Conservation (phyloP, 129 eudicot species). For the Mikania micrantha region DNA sequence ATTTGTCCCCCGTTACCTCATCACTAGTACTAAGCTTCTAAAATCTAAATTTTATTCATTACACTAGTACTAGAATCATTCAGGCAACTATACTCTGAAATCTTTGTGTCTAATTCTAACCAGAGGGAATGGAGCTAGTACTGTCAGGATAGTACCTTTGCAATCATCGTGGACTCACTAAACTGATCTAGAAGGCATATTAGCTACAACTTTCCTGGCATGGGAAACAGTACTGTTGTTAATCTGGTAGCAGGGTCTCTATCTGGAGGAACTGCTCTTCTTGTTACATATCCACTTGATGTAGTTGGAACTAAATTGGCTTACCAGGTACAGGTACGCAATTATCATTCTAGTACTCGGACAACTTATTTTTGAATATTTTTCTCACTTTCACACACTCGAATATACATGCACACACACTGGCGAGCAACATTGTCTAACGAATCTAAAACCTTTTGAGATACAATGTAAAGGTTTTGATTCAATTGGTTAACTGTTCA, state of each 20-base stretch:
- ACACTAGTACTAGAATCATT: constrained; percentile 2
- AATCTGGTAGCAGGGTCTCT: constrained; percentile 93
- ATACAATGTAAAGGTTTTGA: not conserved
- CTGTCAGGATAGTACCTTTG: constrained; percentile 94
- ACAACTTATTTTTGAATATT: not conserved
- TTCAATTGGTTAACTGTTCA: not conserved
- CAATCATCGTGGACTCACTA: constrained; percentile 89
- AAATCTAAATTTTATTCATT: no score
- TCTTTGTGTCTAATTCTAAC: constrained; percentile 12
- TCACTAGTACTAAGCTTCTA: no score
- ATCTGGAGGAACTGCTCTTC: constrained; percentile 99
- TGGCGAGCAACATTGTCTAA: not conserved
- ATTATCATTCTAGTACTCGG: not conserved
- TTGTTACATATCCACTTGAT: constrained; percentile 94
- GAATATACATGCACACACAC: not conserved
- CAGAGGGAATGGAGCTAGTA: constrained; percentile 98
- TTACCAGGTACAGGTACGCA: constrained; percentile 79
- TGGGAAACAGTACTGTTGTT: constrained; percentile 76
- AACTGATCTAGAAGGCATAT: constrained; percentile 85
- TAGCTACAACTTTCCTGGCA: constrained; percentile 48
- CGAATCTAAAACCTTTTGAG: not conserved
- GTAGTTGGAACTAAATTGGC: constrained; percentile 94
- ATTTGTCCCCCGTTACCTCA: no score
- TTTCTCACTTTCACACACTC: constrained; percentile 22
- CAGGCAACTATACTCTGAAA: no score